Conservation (phyloP, 2,329 filamentous ascomycete species). For the Cytospora chrysosperma region DNA sequence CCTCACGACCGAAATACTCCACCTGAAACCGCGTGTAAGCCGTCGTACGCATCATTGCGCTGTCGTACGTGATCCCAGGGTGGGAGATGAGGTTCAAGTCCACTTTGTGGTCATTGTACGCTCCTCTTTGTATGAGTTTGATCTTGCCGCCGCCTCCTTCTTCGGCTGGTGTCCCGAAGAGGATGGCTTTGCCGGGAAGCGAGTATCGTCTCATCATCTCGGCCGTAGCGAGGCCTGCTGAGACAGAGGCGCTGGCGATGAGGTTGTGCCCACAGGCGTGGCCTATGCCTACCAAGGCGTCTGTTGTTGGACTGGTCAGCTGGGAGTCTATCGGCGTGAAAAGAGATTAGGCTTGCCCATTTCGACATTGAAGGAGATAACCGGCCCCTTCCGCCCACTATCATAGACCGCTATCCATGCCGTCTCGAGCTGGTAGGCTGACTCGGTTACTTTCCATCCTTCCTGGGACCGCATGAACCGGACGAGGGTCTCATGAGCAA, state of each 20-base stretch:
- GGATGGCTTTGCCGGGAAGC: constrained; percentile 43
- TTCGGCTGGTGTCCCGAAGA: constrained; percentile 53
- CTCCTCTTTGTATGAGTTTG: constrained; percentile 43
- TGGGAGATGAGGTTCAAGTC: constrained; percentile 44
- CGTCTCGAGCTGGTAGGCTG: constrained; percentile 51
- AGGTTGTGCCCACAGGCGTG: constrained; percentile 57
- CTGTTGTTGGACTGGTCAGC: constrained; percentile 28
- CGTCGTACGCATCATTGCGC: constrained; percentile 50
- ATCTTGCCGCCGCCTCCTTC: constrained; percentile 43
- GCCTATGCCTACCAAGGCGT: constrained; percentile 50
- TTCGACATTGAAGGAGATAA: constrained; percentile 47
- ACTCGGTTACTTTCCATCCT: constrained; percentile 51
- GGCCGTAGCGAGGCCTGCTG: constrained; percentile 47
- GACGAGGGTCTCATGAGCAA: constrained; percentile 50
- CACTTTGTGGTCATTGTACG: constrained; percentile 40
- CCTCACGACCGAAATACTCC: constrained; percentile 53
- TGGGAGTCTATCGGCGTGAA: rapidly evolving
- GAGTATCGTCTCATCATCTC: constrained; percentile 40
- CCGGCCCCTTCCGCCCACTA: constrained; percentile 45
- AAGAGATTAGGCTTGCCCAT: constrained; percentile 37
- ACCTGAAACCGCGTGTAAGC: constrained; percentile 50
- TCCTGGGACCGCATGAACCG: constrained; percentile 43
- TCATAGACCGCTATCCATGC: constrained; percentile 53
- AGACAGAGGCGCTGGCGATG: constrained; percentile 49
- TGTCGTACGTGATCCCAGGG: constrained; percentile 42